These are phyloP conservation scores for Cytospora piceae DNA, from an alignment of 2,329 filamentous ascomycete genomes.

Conservation along the genomic window DNA sequence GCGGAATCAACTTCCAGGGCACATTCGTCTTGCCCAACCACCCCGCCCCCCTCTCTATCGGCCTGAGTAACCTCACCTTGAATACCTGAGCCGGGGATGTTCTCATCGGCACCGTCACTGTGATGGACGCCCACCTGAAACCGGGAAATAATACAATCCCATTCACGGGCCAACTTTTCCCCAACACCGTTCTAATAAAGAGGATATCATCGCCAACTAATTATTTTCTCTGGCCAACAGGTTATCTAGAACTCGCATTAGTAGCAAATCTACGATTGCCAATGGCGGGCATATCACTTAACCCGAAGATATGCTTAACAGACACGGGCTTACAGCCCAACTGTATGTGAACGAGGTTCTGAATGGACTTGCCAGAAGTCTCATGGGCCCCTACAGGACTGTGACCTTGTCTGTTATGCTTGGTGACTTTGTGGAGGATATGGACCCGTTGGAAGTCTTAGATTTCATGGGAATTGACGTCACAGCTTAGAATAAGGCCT, in stretches of 20 bases:
- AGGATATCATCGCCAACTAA: slow-evolving; percentile 41
- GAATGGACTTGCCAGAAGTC: background rate
- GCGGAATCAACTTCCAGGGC: slow-evolving; percentile 34
- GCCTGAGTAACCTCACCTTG: slow-evolving; percentile 51
- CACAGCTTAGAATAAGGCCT: background rate
- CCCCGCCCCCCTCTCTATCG: slow-evolving; percentile 48
- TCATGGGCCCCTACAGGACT: background rate
- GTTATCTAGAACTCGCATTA: slow-evolving; percentile 39
- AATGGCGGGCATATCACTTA: slow-evolving; percentile 49
- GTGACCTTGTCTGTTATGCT: background rate
- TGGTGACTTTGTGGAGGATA: background rate
- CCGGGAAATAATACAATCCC: slow-evolving; percentile 48
- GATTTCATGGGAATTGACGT: background rate
- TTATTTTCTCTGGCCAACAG: background rate
- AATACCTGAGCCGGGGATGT: slow-evolving; percentile 47
- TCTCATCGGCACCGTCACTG: slow-evolving; percentile 43
- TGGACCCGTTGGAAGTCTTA: background rate
- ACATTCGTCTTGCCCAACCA: slow-evolving; percentile 50
- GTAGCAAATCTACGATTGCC: slow-evolving; percentile 47
- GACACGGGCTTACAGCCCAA: slow-evolving; percentile 27
- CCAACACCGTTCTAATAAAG: slow-evolving; percentile 48
- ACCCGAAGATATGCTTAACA: slow-evolving; percentile 49
- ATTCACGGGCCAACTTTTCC: slow-evolving; percentile 47
- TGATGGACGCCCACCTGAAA: slow-evolving; percentile 45
- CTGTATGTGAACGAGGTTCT: background rate